Evolutionary conservation across 2,329 filamentous ascomycete genomes (phyloP), one percentile per base, ranked within the genome.

Genomic region (Didymellaceae sp.): DNA sequence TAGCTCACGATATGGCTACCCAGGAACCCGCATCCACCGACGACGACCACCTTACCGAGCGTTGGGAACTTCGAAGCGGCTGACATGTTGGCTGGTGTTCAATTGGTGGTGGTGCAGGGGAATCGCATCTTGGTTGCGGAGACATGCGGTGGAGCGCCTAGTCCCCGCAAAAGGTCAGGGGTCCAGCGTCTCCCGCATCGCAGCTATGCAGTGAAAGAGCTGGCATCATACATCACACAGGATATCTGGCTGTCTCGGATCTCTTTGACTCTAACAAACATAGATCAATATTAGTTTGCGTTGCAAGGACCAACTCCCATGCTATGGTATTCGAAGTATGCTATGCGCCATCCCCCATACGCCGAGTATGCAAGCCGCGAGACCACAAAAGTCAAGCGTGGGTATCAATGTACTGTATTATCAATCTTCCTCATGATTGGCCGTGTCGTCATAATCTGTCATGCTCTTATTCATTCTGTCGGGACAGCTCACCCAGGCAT

Each of bases 1-100:
- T 78, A 72, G 40, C 72, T 72, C 44, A 81, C 78, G 49, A 82
- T 79, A 62, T 80, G 78, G 52, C 74, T 68, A 24, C 80, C 80
- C 5, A 82, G 67, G 55, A 82, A 81, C 17, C 80, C 79, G 50
- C 77, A 78, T 39, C 79, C 79, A 44, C 79, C 79, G 21, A 78
- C 74, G 20, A 82, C 75, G 14, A 80, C 64, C 42, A 79, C 75
- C 53, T 77, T 75, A 35, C 77, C 77, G 26, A 79, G 68, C 2
- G 73, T 72, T 17, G 64, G 58, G 10, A 58, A 57, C 7, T 50
- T 45, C 38, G 57, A 52, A 37, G 55, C 43, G 14, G 39, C 42
- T 45, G 61, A 56, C 62, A 62, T 66, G 37, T 46, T 51, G 32
- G 28, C 41, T 47, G 31, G 21, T 55, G 52, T 52, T 42, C 37